Conservation (phyloP, 208 protist genomes). For the Trypanosoma scelopori region DNA sequence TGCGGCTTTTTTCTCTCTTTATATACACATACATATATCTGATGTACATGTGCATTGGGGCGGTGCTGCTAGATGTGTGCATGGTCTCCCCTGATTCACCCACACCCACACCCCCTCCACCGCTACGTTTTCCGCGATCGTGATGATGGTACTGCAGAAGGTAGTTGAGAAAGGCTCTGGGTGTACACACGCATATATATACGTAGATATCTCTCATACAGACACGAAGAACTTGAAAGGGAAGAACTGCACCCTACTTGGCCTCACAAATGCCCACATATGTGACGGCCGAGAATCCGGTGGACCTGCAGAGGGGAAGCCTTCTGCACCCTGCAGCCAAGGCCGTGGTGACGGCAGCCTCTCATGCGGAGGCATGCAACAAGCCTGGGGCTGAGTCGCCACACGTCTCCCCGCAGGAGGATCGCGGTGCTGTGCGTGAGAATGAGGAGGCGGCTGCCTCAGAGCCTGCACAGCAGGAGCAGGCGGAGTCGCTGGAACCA, state of each 20-base stretch:
- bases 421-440: background rate
- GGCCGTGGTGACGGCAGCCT: background rate
- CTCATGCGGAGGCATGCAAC: conserved; percentile 3
- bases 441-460: background rate
- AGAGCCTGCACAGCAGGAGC: conserved; percentile 9
- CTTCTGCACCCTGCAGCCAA: background rate
- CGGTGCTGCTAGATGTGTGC: too few relatives aligned
- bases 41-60: too few relatives aligned
- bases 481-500: background rate
- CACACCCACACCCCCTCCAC: too few relatives aligned
- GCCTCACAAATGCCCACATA: conserved; percentile 18
- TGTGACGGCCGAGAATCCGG: conserved; percentile 12
- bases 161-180: too few relatives aligned
- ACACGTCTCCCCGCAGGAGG: background rate
- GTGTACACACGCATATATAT: too few relatives aligned
- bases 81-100: too few relatives aligned
- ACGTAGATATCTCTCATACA: background rate
- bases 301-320: background rate
- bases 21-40: too few relatives aligned
- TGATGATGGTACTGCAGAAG: too few relatives aligned
- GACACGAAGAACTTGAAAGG: conserved; percentile 2
- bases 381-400: background rate
- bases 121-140: too few relatives aligned
- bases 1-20: too few relatives aligned
- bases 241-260: background rate